Evolutionary conservation across 1,139 yeast species (phyloP).

Genomic region (Suhomyces kunorum): DNA sequence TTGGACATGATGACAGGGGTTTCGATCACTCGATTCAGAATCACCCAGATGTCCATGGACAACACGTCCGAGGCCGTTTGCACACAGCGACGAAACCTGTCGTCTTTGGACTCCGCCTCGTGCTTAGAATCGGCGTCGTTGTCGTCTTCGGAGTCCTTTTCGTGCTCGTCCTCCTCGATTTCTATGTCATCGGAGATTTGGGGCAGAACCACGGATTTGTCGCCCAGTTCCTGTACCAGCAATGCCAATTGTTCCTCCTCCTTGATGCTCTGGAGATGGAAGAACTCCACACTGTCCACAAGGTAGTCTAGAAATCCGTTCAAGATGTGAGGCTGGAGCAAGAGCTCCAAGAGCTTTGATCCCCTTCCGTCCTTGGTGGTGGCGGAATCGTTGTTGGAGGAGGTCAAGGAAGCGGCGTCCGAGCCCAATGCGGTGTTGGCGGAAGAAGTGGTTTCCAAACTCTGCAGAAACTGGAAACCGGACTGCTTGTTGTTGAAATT

Average conservation of each 20-base stretch:
- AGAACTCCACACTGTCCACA: constrained; percentile 41
- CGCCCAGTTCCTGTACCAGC: constrained; percentile 9
- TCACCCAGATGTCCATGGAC: constrained; percentile 46
- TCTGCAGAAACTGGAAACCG: constrained; percentile 38
- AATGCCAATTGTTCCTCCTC: constrained; percentile 23
- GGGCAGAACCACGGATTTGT: constrained; percentile 5
- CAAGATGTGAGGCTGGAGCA: constrained; percentile 49
- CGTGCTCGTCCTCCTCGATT: constrained; percentile 14
- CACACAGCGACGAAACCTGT: constrained; percentile 41
- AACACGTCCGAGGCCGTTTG: constrained; percentile 47
- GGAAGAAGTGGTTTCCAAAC: constrained; percentile 2
- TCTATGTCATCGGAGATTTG: constrained; percentile 6
- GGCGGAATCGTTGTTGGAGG: constrained; percentile 35
- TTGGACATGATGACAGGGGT: constrained; percentile 44
- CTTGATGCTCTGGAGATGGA: constrained; percentile 30
- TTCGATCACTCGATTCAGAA: constrained; percentile 47
- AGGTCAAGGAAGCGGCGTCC: constrained; percentile 41
- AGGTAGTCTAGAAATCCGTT: constrained; percentile 38
- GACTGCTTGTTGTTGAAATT: constrained; percentile 30
- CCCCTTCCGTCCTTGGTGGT: constrained; percentile 40
- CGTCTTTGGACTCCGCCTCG: constrained; percentile 25
- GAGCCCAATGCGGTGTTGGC: constrained; percentile 11
- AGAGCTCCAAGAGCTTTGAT: constrained; percentile 43
- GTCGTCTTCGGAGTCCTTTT: constrained; percentile 17
- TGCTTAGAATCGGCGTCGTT: constrained; percentile 8